Base-by-base conservation (phyloP, 768 basidiomycete species). In the Suillus cothurnatus region DNA sequence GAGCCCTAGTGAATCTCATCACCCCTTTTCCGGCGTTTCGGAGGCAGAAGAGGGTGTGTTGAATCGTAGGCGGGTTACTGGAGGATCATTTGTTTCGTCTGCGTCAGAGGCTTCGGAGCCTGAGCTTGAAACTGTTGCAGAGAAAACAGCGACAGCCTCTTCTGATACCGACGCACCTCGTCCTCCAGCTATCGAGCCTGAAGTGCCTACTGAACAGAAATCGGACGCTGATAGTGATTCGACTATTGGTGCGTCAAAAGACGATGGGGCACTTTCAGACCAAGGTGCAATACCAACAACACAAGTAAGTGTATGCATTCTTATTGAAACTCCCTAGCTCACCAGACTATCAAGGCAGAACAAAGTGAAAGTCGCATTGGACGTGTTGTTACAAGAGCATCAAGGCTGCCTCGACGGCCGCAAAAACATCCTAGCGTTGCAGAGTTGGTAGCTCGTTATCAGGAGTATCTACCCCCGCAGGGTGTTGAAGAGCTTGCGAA, bases 221-320 rank as follows among this genome's bases (percentile, higher is more conserved):
- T 84, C 88, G 17, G 93, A 91, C 68, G 80, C 84, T 3, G 93
- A 93, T 52, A 94, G 90, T 70, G 93, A 95, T 72, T 93, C 92
- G 19, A 95, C 93, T 1, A 93, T 95, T 59, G 92, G 88, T 26
- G 91, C 87, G 3, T 71, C 69, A 19, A 77, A 78, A 64, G 77
- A 77, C 17, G 72, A 66, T 47, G 67, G 62, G 4, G 36, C 59
- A 50, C 64, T 66, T 19, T 49, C 72, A 11, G 71, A 71, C 31
- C 71, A 52, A 41, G 66, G 62, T 47, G 68, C 70, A 12, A 67
- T 63, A 17, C 66, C 70, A 23, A 64, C 65, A 26, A 63, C 69
- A 61, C 70, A 71, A 67, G 82, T 81, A 58, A 58, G 77, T 69
- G 17, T 11, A 12, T 64, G 41, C 62, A 39, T 21, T 38, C 52